phyloP scores from a whole-genome alignment of 192 early-diverging fungal species.

The Coemansia sp. region DNA sequence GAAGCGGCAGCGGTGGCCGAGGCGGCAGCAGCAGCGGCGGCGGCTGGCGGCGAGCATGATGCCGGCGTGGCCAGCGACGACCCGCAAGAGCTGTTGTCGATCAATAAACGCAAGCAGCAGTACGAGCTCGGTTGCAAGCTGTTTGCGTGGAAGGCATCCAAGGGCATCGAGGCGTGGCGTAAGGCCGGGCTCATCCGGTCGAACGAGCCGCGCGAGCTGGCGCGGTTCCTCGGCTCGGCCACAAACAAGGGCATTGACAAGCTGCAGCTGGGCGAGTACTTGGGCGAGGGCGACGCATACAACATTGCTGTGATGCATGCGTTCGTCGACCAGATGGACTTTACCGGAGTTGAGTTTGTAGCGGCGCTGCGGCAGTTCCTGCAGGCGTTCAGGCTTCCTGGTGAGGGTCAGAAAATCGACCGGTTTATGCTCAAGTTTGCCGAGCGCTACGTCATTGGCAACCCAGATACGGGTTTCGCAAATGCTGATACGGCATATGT shows the following conservation, averaged over 20 bases:
- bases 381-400: slow-evolving; percentile 87
- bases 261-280: slow-evolving; percentile 84
- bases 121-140: slow-evolving; percentile 72
- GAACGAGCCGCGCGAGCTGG: slow-evolving; percentile 69
- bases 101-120: slow-evolving; percentile 84
- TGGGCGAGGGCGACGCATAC: slow-evolving; percentile 89
- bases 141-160: slow-evolving; percentile 89
- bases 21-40: slow-evolving; percentile 18
- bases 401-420: slow-evolving; percentile 95
- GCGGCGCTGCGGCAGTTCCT: slow-evolving; percentile 79
- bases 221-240: slow-evolving; percentile 61
- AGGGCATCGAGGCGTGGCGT: slow-evolving; percentile 76
- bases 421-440: slow-evolving; percentile 98
- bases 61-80: slow-evolving; percentile 57
- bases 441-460: slow-evolving; percentile 82
- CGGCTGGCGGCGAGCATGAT: slow-evolving; percentile 21
- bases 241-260: slow-evolving; percentile 82
- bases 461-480: slow-evolving; percentile 72
- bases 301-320: slow-evolving; percentile 96
- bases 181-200: slow-evolving; percentile 64
- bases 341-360: slow-evolving; percentile 68
- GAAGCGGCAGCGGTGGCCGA: slow-evolving; percentile 15
- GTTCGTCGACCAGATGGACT: slow-evolving; percentile 92
- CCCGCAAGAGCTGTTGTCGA: slow-evolving; percentile 77
- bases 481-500: slow-evolving; percentile 94